phyloP scores from a whole-genome alignment of 176 grass and related monocot species.

The Aegilops sharonensis region DNA sequence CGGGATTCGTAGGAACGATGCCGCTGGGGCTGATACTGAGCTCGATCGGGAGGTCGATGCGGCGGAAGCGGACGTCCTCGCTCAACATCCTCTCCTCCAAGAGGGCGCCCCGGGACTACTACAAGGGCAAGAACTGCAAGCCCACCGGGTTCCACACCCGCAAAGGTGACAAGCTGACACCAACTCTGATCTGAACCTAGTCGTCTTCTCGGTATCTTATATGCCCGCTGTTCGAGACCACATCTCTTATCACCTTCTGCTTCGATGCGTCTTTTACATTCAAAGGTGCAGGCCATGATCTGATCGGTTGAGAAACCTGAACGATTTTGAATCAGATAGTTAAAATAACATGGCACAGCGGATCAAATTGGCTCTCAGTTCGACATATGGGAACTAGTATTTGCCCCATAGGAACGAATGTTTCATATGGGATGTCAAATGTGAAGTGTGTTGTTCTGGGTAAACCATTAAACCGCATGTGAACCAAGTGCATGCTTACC shows the following conservation, averaged over 20 bases:
- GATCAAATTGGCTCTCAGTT: no score
- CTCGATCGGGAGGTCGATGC: conserved; percentile 72
- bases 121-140: conserved; percentile 99
- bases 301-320: background rate
- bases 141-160: conserved; percentile 94
- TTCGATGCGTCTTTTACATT: background rate
- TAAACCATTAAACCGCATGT: background rate
- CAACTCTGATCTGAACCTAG: background rate
- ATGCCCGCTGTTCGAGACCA: background rate
- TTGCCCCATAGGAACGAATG: background rate
- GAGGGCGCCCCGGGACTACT: conserved; percentile 81
- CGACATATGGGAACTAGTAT: no score
- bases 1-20: conserved; percentile 39
- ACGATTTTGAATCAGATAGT: background rate
- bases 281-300: background rate
- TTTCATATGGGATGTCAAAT: background rate
- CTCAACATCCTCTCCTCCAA: conserved; percentile 90
- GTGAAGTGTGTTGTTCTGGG: background rate
- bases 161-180: conserved; percentile 80
- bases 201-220: background rate
- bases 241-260: background rate
- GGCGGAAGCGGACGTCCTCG: conserved; percentile 74
- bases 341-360: no score
- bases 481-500: background rate
- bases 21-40: conserved; percentile 75